phyloP scores from a whole-genome alignment of 805 yeast genomes.

The Monosporozyma yasuniensis region DNA sequence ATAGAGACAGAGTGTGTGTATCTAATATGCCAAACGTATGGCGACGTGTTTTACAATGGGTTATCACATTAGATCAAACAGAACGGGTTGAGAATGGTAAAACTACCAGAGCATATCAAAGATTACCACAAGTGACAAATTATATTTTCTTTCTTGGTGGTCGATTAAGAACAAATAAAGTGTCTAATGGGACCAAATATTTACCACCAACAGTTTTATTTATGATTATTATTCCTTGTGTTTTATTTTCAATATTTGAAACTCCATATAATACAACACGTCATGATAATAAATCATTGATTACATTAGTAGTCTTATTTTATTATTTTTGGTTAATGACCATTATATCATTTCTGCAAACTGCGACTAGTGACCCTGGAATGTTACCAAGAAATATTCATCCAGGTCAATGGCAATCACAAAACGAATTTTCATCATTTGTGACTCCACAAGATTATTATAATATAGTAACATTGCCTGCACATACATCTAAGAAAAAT shows the following conservation, averaged over 20 bases:
- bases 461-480: slow-evolving; percentile 34
- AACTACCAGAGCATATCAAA: slow-evolving; percentile 12
- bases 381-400: slow-evolving; percentile 60
- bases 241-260: slow-evolving; percentile 47
- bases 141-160: slow-evolving; percentile 59
- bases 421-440: slow-evolving; percentile 10
- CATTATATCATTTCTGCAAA: slow-evolving; percentile 41
- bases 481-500: slow-evolving; percentile 1
- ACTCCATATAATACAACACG: not conserved
- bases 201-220: slow-evolving; percentile 32
- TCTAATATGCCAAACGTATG: not conserved
- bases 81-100: slow-evolving; percentile 3
- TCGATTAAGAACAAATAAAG: slow-evolving; percentile 35
- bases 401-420: slow-evolving; percentile 24
- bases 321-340: slow-evolving; percentile 49
- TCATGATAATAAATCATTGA: slow-evolving; percentile 14
- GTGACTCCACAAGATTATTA: slow-evolving; percentile 50
- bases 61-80: slow-evolving; percentile 20
- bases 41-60: slow-evolving; percentile 10
- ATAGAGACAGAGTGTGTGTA: too few relatives aligned
- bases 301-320: slow-evolving; percentile 39
- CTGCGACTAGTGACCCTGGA: slow-evolving; percentile 64
- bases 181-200: slow-evolving; percentile 34
- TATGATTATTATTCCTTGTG: slow-evolving; percentile 36
- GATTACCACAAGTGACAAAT: slow-evolving; percentile 25